Percentiles rank a stretch among this genome's conserved stretches.
Evolutionary conservation across 2,329 filamentous ascomycete species (phyloP).

Genomic region (Pseudogymnoascus sp.): DNA sequence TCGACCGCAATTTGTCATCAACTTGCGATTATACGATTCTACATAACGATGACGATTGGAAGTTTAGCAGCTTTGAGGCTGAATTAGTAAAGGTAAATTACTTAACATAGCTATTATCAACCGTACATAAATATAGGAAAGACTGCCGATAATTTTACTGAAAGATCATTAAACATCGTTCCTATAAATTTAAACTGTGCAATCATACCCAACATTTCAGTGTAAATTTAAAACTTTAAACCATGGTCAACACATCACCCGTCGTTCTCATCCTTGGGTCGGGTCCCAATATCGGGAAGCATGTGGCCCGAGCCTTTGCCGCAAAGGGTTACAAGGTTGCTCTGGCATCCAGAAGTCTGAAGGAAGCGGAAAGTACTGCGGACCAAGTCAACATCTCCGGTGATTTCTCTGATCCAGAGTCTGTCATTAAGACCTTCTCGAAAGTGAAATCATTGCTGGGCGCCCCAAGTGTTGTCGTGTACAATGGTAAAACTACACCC

Average conservation of each 20-base stretch:
- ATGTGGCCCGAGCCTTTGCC: conserved; percentile 32
- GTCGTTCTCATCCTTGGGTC: conserved; percentile 35
- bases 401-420: conserved; percentile 31
- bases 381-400: conserved; percentile 27
- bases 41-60: not conserved
- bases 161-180: not conserved
- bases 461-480: conserved; percentile 29
- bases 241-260: conserved; percentile 15
- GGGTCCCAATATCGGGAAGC: conserved; percentile 33
- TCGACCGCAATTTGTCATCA: not conserved
- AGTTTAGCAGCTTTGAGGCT: not conserved
- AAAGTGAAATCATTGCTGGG: conserved; percentile 31
- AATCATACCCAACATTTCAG: not conserved
- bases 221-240: not conserved
- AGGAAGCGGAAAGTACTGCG: conserved; percentile 23
- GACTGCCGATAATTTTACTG: not conserved
- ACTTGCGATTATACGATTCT: not conserved
- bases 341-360: conserved; percentile 28
- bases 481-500: conserved; percentile 4
- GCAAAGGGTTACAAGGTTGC: conserved; percentile 37
- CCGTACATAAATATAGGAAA: not conserved
- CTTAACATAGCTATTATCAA: not conserved
- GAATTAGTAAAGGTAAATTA: not conserved
- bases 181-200: not conserved
- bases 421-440: conserved; percentile 30